phyloP scores from a whole-genome alignment of 1,139 yeast species.

The Suhomyces maxii region DNA sequence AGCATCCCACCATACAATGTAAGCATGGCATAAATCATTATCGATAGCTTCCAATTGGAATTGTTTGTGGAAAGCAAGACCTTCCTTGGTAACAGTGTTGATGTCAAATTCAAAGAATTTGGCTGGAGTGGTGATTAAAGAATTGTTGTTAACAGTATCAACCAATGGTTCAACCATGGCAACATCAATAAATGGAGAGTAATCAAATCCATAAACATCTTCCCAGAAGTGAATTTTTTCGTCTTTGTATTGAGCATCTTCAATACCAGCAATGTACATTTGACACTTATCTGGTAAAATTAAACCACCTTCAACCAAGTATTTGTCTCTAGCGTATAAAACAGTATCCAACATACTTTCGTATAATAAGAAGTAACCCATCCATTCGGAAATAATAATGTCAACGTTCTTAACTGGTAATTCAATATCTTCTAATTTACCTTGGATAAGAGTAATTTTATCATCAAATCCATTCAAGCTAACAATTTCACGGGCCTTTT shows the following conservation, averaged over 20 bases:
- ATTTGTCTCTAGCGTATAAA: slow-evolving; percentile 88
- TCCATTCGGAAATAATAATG: slow-evolving; percentile 97
- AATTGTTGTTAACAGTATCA: slow-evolving; percentile 80
- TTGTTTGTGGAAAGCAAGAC: slow-evolving; percentile 68
- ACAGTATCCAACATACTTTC: slow-evolving; percentile 99
- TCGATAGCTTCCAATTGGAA: slow-evolving; percentile 74
- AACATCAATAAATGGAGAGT: slow-evolving; percentile 65
- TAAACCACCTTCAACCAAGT: slow-evolving; percentile 81
- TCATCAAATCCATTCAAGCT: slow-evolving; percentile 82
- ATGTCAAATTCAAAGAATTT: slow-evolving; percentile 82
- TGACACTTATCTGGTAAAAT: slow-evolving; percentile 95
- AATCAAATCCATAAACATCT: slow-evolving; percentile 95
- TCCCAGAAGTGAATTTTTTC: slow-evolving; percentile 96
- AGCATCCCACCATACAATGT: slow-evolving; percentile 93
- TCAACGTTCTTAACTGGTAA: slow-evolving; percentile 83
- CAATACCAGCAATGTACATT: slow-evolving; percentile 89
- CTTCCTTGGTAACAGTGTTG: slow-evolving; percentile 82
- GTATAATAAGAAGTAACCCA: slow-evolving; percentile 95
- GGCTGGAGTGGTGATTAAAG: slow-evolving; percentile 72
- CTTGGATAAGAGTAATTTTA: slow-evolving; percentile 85
- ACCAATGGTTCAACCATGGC: slow-evolving; percentile 95
- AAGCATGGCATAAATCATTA: slow-evolving; percentile 82
- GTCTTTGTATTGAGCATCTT: slow-evolving; percentile 90
- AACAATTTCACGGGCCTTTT: slow-evolving; percentile 86
- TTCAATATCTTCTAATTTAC: slow-evolving; percentile 90